Percentiles rank a stretch among this genome's conserved stretches.
Conservation (phyloP, 352 stramenopile species). For the Pythium scleroteichum region DNA sequence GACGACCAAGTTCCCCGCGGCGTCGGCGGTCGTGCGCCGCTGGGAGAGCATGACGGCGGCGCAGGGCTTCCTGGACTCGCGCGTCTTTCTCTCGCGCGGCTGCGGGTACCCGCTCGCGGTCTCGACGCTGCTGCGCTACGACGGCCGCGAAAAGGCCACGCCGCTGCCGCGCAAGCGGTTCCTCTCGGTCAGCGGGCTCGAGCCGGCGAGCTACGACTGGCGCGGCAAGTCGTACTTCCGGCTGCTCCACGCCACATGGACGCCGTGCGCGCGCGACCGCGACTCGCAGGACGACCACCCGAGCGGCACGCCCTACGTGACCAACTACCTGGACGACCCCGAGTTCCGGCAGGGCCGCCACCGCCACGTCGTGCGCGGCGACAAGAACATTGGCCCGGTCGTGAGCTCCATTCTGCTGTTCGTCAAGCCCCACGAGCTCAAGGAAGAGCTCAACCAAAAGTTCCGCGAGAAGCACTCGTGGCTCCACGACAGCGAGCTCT, state of each 20-base stretch:
- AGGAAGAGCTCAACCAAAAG: slow-evolving; percentile 97
- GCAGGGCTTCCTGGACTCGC: slow-evolving; percentile 65
- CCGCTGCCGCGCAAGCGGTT: slow-evolving; percentile 49
- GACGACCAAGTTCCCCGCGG: slow-evolving; percentile 73
- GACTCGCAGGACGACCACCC: slow-evolving; percentile 80
- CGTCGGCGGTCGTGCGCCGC: slow-evolving; percentile 74
- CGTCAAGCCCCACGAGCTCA: slow-evolving; percentile 94
- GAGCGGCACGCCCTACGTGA: slow-evolving; percentile 44
- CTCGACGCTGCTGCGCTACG: slow-evolving; percentile 86
- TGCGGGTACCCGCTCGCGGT: slow-evolving; percentile 85
- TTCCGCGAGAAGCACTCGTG: slow-evolving; percentile 94
- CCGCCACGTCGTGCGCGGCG: slow-evolving; percentile 75
- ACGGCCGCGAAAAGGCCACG: slow-evolving; percentile 71
- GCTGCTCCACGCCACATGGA: slow-evolving; percentile 78
- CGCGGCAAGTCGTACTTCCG: slow-evolving; percentile 86
- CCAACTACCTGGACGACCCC: slow-evolving; percentile 85
- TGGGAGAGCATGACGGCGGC: slow-evolving; percentile 71
- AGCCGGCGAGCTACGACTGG: slow-evolving; percentile 79
- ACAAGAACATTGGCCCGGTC: slow-evolving; percentile 91
- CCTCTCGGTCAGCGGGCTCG: slow-evolving; percentile 53
- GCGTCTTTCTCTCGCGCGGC: slow-evolving; percentile 80
- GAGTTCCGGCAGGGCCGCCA: slow-evolving; percentile 83
- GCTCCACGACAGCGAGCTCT: slow-evolving; percentile 88
- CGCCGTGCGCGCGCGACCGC: slow-evolving; percentile 64
- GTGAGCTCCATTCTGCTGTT: slow-evolving; percentile 95